These are phyloP conservation scores for maize (Zea mays) DNA, from an alignment of 176 grass and related monocot genomes.

Conservation along the genomic window Zm-B73-REFERENCE-NAM-5.0 NC_050099.1:171005501-171006000, in stretches of 20 bases:
- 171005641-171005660: too few relatives aligned
- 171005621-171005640: background rate
- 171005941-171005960: background rate
- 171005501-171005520: too few relatives aligned
- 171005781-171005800: too few relatives aligned
- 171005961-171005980: background rate
- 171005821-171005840: conserved; percentile 31
- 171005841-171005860: background rate
- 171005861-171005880: background rate
- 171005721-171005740: too few relatives aligned
- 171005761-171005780: too few relatives aligned
- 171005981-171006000: background rate
- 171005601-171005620: background rate
- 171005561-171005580: background rate
- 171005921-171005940: background rate
- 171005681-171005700: too few relatives aligned
- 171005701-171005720: too few relatives aligned
- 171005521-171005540: too few relatives aligned
- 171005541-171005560: too few relatives aligned
- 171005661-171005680: too few relatives aligned
- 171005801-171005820: conserved; percentile 63
- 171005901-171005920: background rate
- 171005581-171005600: conserved; percentile 28
- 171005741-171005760: too few relatives aligned
- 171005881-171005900: background rate